phyloP scores from a whole-genome alignment of 163 green algal species.

The Smithsoniella earleae region DNA sequence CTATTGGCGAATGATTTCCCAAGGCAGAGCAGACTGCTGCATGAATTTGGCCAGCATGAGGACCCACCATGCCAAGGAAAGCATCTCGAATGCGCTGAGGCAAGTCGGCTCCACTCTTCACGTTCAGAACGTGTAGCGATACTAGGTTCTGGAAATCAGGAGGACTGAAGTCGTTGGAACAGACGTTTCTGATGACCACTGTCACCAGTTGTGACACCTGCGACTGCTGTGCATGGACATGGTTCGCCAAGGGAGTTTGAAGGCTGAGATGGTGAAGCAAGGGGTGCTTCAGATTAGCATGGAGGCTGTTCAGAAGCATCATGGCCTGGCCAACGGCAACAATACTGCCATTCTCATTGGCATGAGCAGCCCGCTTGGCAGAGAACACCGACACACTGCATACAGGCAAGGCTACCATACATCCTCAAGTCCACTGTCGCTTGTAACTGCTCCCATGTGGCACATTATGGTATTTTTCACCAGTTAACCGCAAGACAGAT shows the following conservation, averaged over 20 bases:
- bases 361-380: not conserved
- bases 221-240: not conserved
- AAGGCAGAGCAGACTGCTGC: no score
- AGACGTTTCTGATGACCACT: not conserved
- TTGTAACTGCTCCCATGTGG: no score
- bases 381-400: not conserved
- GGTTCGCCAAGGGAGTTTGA: not conserved
- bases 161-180: not conserved
- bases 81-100: conserved; percentile 4
- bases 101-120: conserved; percentile 11
- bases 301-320: not conserved
- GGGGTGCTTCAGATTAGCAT: no score
- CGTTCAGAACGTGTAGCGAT: conserved; percentile 7
- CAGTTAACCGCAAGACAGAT: no score
- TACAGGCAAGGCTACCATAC: not conserved
- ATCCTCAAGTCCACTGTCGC: not conserved
- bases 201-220: not conserved
- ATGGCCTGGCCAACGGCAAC: conserved; percentile 1
- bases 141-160: not conserved
- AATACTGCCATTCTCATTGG: conserved; percentile 4
- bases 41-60: no score
- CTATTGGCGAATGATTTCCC: no score
- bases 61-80: no score
- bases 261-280: no score
- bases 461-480: not conserved